Percentiles rank a stretch among this genome's conserved stretches.
These are phyloP conservation scores for Blastomyces percursus DNA, from an alignment of 2,329 filamentous ascomycete genomes.

Conservation along the genomic window DNA sequence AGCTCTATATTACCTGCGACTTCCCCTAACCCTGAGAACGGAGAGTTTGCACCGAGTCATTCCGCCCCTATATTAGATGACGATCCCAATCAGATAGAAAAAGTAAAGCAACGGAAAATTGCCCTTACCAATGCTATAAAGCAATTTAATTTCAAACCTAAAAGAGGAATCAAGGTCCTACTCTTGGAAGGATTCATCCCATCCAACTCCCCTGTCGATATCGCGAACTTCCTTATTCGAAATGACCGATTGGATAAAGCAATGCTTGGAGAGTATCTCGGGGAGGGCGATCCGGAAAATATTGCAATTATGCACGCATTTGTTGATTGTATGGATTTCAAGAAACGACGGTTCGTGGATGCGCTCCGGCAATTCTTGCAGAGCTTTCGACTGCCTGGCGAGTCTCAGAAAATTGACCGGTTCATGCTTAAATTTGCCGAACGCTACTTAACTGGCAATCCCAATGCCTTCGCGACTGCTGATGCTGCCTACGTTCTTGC, in stretches of 20 bases:
- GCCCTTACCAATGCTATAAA: conserved; percentile 78
- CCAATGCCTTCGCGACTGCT: conserved; percentile 93
- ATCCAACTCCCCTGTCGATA: conserved; percentile 65
- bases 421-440: conserved; percentile 99
- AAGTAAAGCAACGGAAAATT: conserved; percentile 86
- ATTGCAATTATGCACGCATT: conserved; percentile 98
- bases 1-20: conserved; percentile 39
- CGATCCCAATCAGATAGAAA: conserved; percentile 88
- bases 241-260: conserved; percentile 85
- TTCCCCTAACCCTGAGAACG: conserved; percentile 49
- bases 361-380: conserved; percentile 84
- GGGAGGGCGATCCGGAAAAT: conserved; percentile 84
- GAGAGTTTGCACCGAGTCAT: conserved; percentile 45
- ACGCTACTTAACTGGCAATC: conserved; percentile 86
- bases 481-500: conserved; percentile 94
- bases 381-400: conserved; percentile 85
- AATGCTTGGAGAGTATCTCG: conserved; percentile 85
- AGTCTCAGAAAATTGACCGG: conserved; percentile 97
- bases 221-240: conserved; percentile 68
- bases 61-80: conserved; percentile 67
- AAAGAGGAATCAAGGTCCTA: conserved; percentile 76
- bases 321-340: conserved; percentile 90
- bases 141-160: conserved; percentile 97
- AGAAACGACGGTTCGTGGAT: conserved; percentile 83
- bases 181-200: conserved; percentile 78